Evolutionary conservation across 2,329 filamentous ascomycete species (phyloP).

Genomic region (Chaetomiaceae sp.): DNA sequence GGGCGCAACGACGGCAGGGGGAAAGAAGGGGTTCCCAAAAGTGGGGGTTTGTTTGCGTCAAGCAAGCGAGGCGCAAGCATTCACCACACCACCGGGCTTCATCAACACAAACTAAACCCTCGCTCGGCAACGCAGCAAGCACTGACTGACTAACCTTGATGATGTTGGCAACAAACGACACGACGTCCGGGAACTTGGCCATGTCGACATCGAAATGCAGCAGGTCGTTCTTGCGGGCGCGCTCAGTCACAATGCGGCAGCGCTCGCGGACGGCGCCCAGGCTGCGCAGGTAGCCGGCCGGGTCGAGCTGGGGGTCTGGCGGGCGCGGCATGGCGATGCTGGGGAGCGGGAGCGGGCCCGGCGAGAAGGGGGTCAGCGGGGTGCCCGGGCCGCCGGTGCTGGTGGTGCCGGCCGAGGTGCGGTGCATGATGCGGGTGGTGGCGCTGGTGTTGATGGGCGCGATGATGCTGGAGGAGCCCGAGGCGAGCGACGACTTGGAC

Average conservation of each 20-base stretch:
- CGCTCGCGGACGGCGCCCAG: constrained; percentile 82
- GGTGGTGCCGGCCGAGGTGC: constrained; percentile 45
- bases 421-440: constrained; percentile 38
- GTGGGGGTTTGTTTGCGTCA: too few species aligned
- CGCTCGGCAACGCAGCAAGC: too few species aligned
- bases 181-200: constrained; percentile 74
- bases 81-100: too few species aligned
- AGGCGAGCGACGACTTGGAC: constrained; percentile 47
- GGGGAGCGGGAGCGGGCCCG: constrained; percentile 36
- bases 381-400: constrained; percentile 35
- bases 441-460: constrained; percentile 31
- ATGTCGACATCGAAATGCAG: constrained; percentile 87
- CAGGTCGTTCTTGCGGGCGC: constrained; percentile 69
- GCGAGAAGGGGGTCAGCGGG: constrained; percentile 48
- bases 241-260: constrained; percentile 65
- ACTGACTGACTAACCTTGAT: constrained; percentile 93
- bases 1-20: neutral
- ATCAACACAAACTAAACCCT: too few species aligned
- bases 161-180: constrained; percentile 81
- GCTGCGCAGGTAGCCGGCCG: constrained; percentile 84
- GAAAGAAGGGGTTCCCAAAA: neutral
- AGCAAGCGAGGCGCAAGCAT: too few species aligned
- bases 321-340: constrained; percentile 68
- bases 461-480: constrained; percentile 43
- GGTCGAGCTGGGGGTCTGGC: constrained; percentile 82